These are phyloP conservation scores for Paramarasmius palmivorus DNA, from an alignment of 1,284 basidiomycete genomes.

Conservation along the genomic window DNA sequence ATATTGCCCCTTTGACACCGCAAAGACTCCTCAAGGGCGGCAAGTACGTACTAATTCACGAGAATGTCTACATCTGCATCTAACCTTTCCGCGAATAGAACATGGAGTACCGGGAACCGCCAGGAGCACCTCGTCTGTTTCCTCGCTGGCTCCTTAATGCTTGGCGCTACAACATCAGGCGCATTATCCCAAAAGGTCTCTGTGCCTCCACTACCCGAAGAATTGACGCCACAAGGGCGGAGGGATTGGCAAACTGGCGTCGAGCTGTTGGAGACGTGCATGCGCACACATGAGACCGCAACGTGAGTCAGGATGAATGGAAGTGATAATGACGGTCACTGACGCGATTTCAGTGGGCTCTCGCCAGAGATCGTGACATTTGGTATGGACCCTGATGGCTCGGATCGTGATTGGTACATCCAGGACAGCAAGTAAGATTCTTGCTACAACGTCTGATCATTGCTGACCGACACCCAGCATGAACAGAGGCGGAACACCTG, in stretches of 20 bases:
- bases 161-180: constrained; percentile 66
- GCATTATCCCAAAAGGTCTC: constrained; percentile 42
- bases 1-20: constrained; percentile 69
- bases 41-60: neutral
- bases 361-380: constrained; percentile 69
- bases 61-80: neutral
- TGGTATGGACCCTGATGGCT: constrained; percentile 37
- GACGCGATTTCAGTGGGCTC: constrained; percentile 40
- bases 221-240: constrained; percentile 52
- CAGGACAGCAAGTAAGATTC: constrained; percentile 43
- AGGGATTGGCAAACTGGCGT: constrained; percentile 81
- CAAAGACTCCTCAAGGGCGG: constrained; percentile 25
- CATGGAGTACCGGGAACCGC: constrained; percentile 3
- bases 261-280: constrained; percentile 66
- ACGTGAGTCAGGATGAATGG: constrained; percentile 33
- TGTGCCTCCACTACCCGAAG: constrained; percentile 50
- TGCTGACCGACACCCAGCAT: constrained; percentile 13
- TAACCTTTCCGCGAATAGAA: constrained; percentile 7
- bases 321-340: constrained; percentile 48
- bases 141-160: constrained; percentile 69
- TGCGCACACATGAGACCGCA: constrained; percentile 13
- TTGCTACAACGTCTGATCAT: neutral
- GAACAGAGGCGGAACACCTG: constrained; percentile 22
- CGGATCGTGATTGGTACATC: constrained; percentile 66
- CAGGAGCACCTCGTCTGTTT: constrained; percentile 49